These are phyloP conservation scores for Fomes fomentarius DNA, from an alignment of 1,284 basidiomycete genomes.

Conservation along the genomic window DNA sequence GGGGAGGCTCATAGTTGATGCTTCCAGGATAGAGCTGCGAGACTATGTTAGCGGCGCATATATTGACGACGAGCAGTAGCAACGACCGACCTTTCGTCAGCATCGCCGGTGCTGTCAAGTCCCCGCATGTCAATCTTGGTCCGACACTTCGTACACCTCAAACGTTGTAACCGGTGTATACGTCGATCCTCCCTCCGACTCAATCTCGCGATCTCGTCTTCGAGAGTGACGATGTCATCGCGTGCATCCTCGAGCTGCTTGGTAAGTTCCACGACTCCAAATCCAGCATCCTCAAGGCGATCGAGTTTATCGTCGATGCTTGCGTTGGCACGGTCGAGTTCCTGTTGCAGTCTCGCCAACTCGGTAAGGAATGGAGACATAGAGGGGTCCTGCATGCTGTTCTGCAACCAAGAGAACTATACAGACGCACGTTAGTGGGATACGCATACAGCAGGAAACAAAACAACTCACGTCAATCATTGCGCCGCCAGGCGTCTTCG, in stretches of 20 bases:
- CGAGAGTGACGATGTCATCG: constrained; percentile 54
- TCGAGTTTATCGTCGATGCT: constrained; percentile 86
- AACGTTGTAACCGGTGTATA: constrained; percentile 56
- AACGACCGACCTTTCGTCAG: constrained; percentile 60
- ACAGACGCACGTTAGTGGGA: background rate
- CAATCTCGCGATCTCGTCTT: constrained; percentile 68
- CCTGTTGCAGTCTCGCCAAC: constrained; percentile 66
- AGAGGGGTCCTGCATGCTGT: constrained; percentile 51
- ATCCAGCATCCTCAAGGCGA: constrained; percentile 76
- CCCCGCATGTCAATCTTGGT: constrained; percentile 57
- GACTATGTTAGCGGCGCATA: background rate
- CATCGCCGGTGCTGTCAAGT: constrained; percentile 40
- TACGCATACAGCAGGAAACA: background rate
- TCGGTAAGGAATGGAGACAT: constrained; percentile 63
- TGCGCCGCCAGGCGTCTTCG: constrained; percentile 77
- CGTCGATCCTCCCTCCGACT: constrained; percentile 67
- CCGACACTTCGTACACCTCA: constrained; percentile 66
- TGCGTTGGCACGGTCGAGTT: constrained; percentile 78
- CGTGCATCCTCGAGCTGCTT: constrained; percentile 74
- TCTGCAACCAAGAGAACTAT: constrained; percentile 76
- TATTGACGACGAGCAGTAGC: background rate
- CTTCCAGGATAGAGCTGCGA: constrained; percentile 53
- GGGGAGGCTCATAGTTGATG: constrained; percentile 48
- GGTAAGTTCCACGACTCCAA: constrained; percentile 69
- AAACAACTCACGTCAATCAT: constrained; percentile 65